These are phyloP conservation scores for Neonothopanus nambi DNA, from an alignment of 1,284 basidiomycete species.

Conservation along the genomic window DNA sequence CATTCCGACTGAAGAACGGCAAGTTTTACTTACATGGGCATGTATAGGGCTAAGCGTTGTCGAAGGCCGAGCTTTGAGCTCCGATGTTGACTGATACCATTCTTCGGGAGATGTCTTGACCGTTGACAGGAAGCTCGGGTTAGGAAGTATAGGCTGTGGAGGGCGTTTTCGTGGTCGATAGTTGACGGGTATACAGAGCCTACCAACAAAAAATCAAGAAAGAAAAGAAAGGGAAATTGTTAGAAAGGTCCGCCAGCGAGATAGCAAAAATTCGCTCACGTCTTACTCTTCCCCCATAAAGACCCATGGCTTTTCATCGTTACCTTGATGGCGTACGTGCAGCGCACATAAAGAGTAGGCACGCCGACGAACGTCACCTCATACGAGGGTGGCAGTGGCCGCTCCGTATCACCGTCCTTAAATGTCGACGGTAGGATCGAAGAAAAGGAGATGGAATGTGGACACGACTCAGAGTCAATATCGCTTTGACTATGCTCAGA, in stretches of 20 bases:
- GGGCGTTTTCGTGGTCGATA: conserved; percentile 11
- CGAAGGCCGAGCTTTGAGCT: background rate
- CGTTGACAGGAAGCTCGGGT: conserved; percentile 1
- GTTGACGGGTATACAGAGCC: conserved; percentile 6
- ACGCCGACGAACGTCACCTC: background rate
- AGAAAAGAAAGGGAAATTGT: background rate
- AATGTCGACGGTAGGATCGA: conserved; percentile 7
- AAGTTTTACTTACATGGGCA: conserved; percentile 4
- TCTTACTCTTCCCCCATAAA: conserved; percentile 7
- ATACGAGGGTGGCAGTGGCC: conserved; percentile 13
- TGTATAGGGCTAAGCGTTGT: background rate
- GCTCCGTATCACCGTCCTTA: background rate
- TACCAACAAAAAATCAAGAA: background rate
- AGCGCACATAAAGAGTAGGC: conserved; percentile 4
- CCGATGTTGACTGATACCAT: conserved; percentile 8
- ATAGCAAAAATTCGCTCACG: background rate
- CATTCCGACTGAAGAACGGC: background rate
- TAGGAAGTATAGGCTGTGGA: conserved; percentile 4
- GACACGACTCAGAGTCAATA: background rate
- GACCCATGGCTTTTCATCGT: background rate
- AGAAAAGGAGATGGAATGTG: conserved; percentile 5
- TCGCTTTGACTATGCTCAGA: background rate
- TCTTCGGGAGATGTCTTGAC: conserved; percentile 11
- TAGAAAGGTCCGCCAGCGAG: background rate
- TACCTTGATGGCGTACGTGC: conserved; percentile 9